Evolutionary conservation across 306 rosid genomes (phyloP), one percentile per base, ranked within the genome.

Genomic region (Chamaecrista fasciculata): DNA sequence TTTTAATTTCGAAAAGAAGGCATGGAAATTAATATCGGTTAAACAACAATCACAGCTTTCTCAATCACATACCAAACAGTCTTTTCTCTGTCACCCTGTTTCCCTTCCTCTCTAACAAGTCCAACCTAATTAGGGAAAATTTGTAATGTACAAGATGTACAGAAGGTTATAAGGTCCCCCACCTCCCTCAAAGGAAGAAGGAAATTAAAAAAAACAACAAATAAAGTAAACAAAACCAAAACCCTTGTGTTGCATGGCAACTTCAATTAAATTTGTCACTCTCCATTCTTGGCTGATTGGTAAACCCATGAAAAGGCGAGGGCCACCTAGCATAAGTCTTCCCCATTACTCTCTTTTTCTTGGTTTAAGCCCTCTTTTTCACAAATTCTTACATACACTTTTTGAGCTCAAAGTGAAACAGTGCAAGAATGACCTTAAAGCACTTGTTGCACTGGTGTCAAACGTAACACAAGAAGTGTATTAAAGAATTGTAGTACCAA

Each of bases 71-170:
- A 67, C 62, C 75, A 79, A 49, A 15, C 9, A 23, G 26, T 15
- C 49, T 62, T 62, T 10, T 26, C 62, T 67, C n/a, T 34, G 31
- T 15, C 40, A 5, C 60, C 20, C 49, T 33, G 50, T 24, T 61
- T 6, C 18, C 9, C 40, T 68, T 42, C 67, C 67, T 68, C 69
- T 57, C 33, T 70, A 67, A 28, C 37, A 82, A 53, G 96, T 84
- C 82, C 81, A 75, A 60, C 85, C 89, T 75, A 81, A 74, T 80
- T 69, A 82, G 76, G 68, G 63, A 67, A 66, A 76, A 78, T 64
- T 39, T 77, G 71, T 53, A 72, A 73, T 79, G 79, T 84, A 84
- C 88, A 82, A 69, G 53, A 81, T 44, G 67, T 76, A 70, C 77
- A 78, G 25, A 84, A 39, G 28, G 67, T 55, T 52, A 52, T 18